phyloP scores from a whole-genome alignment of 2,329 filamentous ascomycete species.

The Cladosporium colombiae region DNA sequence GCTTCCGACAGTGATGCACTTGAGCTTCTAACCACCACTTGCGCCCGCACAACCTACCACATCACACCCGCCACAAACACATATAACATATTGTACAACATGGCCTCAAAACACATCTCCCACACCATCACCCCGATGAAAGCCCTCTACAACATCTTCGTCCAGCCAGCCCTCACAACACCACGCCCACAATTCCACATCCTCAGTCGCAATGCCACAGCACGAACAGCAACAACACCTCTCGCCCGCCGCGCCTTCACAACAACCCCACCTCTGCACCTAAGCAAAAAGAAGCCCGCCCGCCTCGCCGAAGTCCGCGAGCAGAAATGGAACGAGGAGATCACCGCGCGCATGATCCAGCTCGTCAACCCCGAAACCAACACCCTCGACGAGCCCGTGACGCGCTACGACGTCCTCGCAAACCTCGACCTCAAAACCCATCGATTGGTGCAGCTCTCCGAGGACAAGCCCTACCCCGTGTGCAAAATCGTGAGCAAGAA shows the following conservation, averaged over 20 bases:
- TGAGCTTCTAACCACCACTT: neutral
- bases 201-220: constrained; percentile 31
- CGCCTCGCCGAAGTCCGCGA: constrained; percentile 40
- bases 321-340: constrained; percentile 51
- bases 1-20: neutral
- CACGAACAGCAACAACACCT: constrained; percentile 27
- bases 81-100: constrained; percentile 6
- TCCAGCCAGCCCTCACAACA: constrained; percentile 37
- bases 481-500: constrained; percentile 70
- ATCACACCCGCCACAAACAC: neutral
- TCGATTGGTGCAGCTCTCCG: constrained; percentile 53
- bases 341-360: constrained; percentile 46
- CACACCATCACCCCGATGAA: constrained; percentile 26
- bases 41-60: neutral
- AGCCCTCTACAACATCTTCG: constrained; percentile 48
- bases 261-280: constrained; percentile 24
- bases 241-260: constrained; percentile 17
- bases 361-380: constrained; percentile 44
- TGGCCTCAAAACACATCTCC: constrained; percentile 24
- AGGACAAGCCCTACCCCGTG: constrained; percentile 54
- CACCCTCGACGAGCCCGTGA: constrained; percentile 37
- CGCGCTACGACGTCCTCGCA: constrained; percentile 42
- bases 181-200: constrained; percentile 21
- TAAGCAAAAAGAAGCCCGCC: constrained; percentile 26
- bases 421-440: constrained; percentile 52